Percentiles rank a stretch among this genome's conserved stretches.
These are phyloP conservation scores for Cryptosporidium sp. DNA, from an alignment of 169 alveolate species.

Conservation along the genomic window DNA sequence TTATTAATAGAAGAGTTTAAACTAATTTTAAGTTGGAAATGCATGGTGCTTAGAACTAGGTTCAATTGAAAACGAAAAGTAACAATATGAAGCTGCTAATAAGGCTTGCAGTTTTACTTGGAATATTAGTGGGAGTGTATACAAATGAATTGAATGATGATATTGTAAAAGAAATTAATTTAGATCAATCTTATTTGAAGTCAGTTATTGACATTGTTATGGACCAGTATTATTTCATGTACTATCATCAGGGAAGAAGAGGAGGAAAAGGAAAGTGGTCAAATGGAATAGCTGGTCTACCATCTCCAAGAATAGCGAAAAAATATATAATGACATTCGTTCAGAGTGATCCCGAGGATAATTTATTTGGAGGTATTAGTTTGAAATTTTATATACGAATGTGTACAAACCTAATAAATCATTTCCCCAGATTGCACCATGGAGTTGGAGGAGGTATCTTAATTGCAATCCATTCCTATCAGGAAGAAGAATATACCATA, in stretches of 20 bases:
- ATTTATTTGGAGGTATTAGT: constrained; percentile 22
- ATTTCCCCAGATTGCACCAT: constrained; percentile 50
- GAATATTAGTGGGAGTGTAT: not conserved
- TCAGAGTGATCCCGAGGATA: constrained; percentile 38
- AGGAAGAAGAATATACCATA: constrained; percentile 53
- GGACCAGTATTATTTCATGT: constrained; percentile 62
- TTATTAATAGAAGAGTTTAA: not conserved
- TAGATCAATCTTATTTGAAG: constrained; percentile 8
- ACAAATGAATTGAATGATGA: not conserved
- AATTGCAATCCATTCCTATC: constrained; percentile 54
- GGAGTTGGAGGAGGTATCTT: constrained; percentile 71
- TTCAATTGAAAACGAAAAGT: not conserved
- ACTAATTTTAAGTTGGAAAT: not conserved
- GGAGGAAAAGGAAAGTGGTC: constrained; percentile 76
- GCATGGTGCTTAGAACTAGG: not conserved
- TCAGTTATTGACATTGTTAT: constrained; percentile 9
- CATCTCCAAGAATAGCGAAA: constrained; percentile 67
- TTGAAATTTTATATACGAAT: constrained; percentile 29
- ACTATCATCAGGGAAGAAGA: constrained; percentile 56
- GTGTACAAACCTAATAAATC: constrained; percentile 43
- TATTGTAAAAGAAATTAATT: constrained; percentile 4
- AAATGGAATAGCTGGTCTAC: constrained; percentile 68
- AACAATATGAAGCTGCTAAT: not conserved
- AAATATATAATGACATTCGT: constrained; percentile 20
- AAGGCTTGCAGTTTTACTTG: not conserved